Evolutionary conservation across 768 basidiomycete genomes (phyloP), one percentile per base, ranked within the genome.

Genomic region (Termitomyces sp.): DNA sequence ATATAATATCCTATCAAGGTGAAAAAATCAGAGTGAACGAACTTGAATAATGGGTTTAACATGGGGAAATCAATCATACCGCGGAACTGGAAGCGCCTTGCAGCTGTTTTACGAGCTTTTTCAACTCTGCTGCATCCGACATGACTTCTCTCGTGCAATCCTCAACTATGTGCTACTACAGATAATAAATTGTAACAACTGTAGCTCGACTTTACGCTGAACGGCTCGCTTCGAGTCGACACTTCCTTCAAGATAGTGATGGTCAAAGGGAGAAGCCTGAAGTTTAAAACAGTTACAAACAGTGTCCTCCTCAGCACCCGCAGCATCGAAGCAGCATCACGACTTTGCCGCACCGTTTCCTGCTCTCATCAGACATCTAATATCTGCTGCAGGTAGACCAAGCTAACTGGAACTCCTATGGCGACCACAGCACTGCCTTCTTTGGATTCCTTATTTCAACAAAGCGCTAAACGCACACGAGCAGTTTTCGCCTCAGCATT

Each of bases 41-140:
- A 64, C 58, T 60, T 66, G 67, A 69, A 64, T 71, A 69, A 77
- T 70, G 71, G 72, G 67, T 67, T 69, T 66, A 63, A 66, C 68
- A 69, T 68, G 72, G 63, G 68, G 65, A 67, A 64, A 69, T 68
- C 60, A 64, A 55, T 75, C 81, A 70, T 73, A 87, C 85, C 83
- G 81, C 72, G 58, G 76, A 76, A 43, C 73, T 78, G 62, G 80
- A 73, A 60, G 84, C 77, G 66, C 71, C 81, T 77, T 90, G 86
- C 64, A 92, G 77, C 77, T 85, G 81, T 79, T 90, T 92, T 54
- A 87, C 88, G 71, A 88, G 83, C 72, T 83, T 86, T 80, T 84
- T 90, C 74, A 92, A 78, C 75, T 90, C 88, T 68, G 75, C 72
- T 69, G 78, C 75, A 59, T 76, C 75, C 66, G 78, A 73, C 79